phyloP scores from a whole-genome alignment of 2,329 filamentous ascomycete genomes.

The Sclerotiophoma versabilis region DNA sequence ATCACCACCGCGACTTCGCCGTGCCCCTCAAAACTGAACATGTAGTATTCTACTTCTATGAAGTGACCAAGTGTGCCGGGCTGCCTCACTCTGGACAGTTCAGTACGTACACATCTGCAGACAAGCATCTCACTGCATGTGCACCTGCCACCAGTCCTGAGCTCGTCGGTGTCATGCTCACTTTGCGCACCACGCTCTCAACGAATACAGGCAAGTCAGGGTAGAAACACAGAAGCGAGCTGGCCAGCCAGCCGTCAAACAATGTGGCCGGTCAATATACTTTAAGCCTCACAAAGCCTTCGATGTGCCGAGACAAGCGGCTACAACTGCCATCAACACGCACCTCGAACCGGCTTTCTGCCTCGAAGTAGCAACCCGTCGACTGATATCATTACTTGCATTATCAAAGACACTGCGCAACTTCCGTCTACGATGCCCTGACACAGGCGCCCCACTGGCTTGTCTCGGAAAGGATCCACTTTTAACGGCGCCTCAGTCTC shows the following conservation, averaged over 20 bases:
- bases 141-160: too few species aligned
- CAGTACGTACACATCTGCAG: too few species aligned
- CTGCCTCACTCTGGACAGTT: too few species aligned
- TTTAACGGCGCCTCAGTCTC: constrained; percentile 23
- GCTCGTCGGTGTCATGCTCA: too few species aligned
- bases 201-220: too few species aligned
- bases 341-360: background rate
- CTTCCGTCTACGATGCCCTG: constrained; percentile 6
- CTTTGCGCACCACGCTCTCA: too few species aligned
- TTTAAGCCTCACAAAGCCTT: constrained; percentile 1
- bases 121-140: too few species aligned
- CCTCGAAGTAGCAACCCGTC: background rate
- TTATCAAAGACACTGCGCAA: constrained; percentile 3
- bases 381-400: constrained; percentile 5
- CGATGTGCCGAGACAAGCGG: background rate
- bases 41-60: too few species aligned
- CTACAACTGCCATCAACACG: background rate
- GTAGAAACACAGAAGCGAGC: too few species aligned
- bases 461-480: constrained; percentile 18
- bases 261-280: background rate
- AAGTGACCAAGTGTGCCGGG: too few species aligned
- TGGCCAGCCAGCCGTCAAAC: background rate
- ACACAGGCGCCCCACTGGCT: constrained; percentile 18
- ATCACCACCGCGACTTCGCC: too few species aligned
- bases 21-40: background rate